Percentiles rank a stretch among this genome's conserved stretches.
Evolutionary conservation across 176 grass and related monocot species (phyloP).

Genomic region (Eragrostis curvula): DNA sequence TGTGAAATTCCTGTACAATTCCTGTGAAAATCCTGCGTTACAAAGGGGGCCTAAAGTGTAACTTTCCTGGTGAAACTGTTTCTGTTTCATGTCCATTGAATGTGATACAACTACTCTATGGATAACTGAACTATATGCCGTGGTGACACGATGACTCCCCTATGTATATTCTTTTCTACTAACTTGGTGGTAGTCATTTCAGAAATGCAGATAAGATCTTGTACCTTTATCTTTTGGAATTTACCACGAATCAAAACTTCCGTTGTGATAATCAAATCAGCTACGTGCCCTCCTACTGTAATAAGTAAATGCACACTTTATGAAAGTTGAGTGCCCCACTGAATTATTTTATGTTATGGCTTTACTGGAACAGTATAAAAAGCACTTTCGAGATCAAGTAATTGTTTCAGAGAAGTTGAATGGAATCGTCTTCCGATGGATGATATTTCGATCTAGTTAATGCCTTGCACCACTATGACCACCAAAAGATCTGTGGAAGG

Average conservation of each 20-base stretch:
- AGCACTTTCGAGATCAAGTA: neutral
- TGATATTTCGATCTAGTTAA: neutral
- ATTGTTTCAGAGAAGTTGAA: neutral
- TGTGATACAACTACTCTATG: neutral
- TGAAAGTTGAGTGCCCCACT: neutral
- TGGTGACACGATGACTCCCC: neutral
- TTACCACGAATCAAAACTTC: neutral
- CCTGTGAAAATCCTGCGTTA: too few relatives aligned
- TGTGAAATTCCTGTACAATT: too few relatives aligned
- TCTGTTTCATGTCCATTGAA: neutral
- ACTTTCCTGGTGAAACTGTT: neutral
- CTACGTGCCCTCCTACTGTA: neutral
- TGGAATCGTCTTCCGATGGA: neutral
- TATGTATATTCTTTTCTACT: neutral
- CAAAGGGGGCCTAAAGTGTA: too few relatives aligned
- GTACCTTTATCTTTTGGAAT: neutral
- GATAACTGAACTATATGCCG: neutral
- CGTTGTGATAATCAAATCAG: neutral
- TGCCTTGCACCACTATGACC: neutral
- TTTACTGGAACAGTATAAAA: neutral
- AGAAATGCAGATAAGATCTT: neutral
- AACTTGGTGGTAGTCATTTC: neutral
- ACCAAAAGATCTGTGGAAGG: conserved; percentile 6
- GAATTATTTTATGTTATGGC: conserved; percentile 13
- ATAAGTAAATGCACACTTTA: neutral